Base-by-base conservation (phyloP, 139 green algal genomes). In the Diplosphaera chodatii region DNA sequence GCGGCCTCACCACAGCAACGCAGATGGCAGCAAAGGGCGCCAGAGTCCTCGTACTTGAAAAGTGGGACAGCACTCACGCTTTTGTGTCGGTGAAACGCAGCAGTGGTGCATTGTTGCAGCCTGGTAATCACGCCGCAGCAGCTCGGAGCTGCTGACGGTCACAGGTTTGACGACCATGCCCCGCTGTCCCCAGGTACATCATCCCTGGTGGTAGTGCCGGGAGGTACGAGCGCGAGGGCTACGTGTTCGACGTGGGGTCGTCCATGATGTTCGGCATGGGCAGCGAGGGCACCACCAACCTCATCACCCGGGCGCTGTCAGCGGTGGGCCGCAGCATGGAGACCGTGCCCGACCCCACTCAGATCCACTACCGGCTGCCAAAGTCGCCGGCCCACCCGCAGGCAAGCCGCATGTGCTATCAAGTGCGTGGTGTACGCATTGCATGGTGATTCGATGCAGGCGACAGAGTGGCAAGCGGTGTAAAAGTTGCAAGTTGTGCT, bases 251-350 rank as follows among this genome's bases (percentile, higher is more conserved):
- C 74, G 94, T 98, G 10, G 90, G 91, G 32, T 90, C 81, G 22
- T 92, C 82, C 74, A 98, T 98, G 92, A 98, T 98, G 94, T 98
- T 98, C 85, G 94, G 94, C 27, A 87, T 98, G 55, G 93, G 93
- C 22, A 70, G 91, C 18, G 55, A 91, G 71, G 94, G 94, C 64
- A 95, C 85, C 68, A 97, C 95, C 71, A 98, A 98, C 83, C 86
- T 98, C 16, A 92, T 98, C 59, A 98, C 94, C n/a, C 79, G 86
- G 18, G 91, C 89, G 4, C 82, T 98, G 40, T 86, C 83, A 32
- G 72, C 80, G 1, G 93, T 97, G 23, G 90, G 91, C 40, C 91
- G 92, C 74, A 77, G 82, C 64, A 68, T 98, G 63, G 80, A 92
- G 37, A 96, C 92, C 0, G 78, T 98, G 20, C 89, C 87, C 18